A percentile compares a stretch with the other conserved stretches of the same genome.
Evolutionary conservation across 345 rosid genomes (phyloP).

Genomic region (Capsella bursapastoris): DNA sequence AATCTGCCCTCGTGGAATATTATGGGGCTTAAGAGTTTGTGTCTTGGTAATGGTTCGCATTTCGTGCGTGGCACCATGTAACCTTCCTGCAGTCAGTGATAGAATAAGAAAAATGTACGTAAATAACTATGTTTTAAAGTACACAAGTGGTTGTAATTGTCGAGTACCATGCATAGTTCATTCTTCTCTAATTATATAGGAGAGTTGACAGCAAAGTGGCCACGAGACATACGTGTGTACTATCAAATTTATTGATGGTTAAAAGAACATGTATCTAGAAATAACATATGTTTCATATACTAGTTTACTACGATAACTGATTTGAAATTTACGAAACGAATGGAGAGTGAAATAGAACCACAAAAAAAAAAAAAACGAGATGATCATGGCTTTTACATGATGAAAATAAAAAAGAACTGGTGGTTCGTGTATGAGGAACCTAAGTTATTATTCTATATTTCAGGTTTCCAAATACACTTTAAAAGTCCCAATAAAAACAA

Average conservation of each 20-base stretch:
- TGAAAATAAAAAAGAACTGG: not conserved
- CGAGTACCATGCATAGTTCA: constrained; percentile 32
- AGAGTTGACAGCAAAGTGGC: constrained; percentile 14
- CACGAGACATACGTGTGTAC: constrained; percentile 34
- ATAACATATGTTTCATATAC: not conserved
- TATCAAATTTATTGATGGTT: constrained; percentile 13
- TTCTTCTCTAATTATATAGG: constrained; percentile 11
- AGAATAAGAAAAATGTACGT: not conserved
- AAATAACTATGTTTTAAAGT: not conserved
- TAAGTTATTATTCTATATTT: constrained; percentile 1
- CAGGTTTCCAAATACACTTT: not conserved
- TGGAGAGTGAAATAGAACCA: not conserved
- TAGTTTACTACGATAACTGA: not conserved
- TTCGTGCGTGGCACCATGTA: constrained; percentile 73
- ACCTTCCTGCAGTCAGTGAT: constrained; percentile 83
- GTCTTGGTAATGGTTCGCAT: constrained; percentile 72
- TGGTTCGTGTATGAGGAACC: constrained; percentile 30
- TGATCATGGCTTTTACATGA: constrained; percentile 34
- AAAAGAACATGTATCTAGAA: not conserved
- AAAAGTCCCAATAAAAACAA: not conserved
- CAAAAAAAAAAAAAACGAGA: not conserved
- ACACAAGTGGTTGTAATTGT: constrained; percentile 25
- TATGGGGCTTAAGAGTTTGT: constrained; percentile 74
- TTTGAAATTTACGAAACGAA: constrained; percentile 6
- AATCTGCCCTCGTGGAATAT: constrained; percentile 97